Conservation (phyloP, 2,329 filamentous ascomycete species). For the Beauveria asiatica region DNA sequence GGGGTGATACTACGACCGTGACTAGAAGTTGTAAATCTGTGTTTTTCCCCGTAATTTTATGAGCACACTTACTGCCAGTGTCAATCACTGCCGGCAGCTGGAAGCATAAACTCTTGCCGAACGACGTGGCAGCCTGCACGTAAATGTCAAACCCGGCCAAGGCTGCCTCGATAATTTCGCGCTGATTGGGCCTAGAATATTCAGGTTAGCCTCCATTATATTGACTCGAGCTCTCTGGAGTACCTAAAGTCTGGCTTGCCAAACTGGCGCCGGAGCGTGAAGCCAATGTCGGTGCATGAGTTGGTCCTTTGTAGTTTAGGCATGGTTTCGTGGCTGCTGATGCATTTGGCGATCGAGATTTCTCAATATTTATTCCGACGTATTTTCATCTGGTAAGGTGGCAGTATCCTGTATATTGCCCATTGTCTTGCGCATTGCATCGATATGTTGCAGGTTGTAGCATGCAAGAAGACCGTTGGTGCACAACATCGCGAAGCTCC, state of each 20-base stretch:
- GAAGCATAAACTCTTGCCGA: conserved; percentile 90
- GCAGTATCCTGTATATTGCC: neutral
- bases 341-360: neutral
- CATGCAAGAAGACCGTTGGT: neutral
- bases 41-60: neutral
- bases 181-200: conserved; percentile 62
- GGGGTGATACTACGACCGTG: conserved; percentile 81
- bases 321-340: conserved; percentile 21
- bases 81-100: conserved; percentile 85
- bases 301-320: conserved; percentile 34
- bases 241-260: conserved; percentile 66
- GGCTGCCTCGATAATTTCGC: conserved; percentile 77
- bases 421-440: neutral
- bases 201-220: neutral
- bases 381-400: neutral
- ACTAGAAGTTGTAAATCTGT: conserved; percentile 38
- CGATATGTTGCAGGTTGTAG: neutral
- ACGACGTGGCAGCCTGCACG: conserved; percentile 81
- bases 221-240: neutral
- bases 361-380: neutral
- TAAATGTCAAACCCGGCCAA: conserved; percentile 84
- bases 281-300: conserved; percentile 59
- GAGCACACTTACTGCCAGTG: conserved; percentile 59
- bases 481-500: neutral
- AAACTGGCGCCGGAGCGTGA: conserved; percentile 66